A percentile compares a stretch with the other conserved stretches of the same genome.
Conservation (phyloP, 345 rosid species). For the Arabidopsis arenosa region DNA sequence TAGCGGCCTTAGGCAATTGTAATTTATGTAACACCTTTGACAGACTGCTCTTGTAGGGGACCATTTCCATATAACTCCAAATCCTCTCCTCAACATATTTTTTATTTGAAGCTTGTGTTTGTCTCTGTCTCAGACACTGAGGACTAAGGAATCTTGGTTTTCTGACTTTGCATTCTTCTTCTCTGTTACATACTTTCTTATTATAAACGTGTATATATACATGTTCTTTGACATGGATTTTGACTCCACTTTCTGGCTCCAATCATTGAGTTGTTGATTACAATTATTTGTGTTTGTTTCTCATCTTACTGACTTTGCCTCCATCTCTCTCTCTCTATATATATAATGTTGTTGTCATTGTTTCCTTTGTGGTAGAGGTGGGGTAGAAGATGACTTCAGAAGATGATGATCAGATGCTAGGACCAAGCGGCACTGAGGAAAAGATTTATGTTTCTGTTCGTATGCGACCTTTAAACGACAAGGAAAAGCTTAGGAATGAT, state of each 20-base stretch:
- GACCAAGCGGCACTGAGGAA: slow-evolving; percentile 50
- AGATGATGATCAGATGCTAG: slow-evolving; percentile 61
- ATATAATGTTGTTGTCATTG: slow-evolving; percentile 16
- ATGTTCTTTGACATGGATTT: slow-evolving; percentile 45
- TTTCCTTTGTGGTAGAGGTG: slow-evolving; percentile 11
- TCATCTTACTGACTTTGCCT: slow-evolving; percentile 7
- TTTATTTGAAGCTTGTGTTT: slow-evolving; percentile 28
- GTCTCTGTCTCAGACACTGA: slow-evolving; percentile 41
- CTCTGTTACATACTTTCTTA: slow-evolving; percentile 20
- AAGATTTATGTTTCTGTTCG: slow-evolving; percentile 84
- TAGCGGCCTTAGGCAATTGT: too few species aligned
- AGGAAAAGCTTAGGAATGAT: slow-evolving; percentile 68
- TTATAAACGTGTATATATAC: slow-evolving; percentile 27
- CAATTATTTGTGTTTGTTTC: slow-evolving; percentile 27
- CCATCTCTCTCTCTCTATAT: background rate
- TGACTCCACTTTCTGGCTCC: slow-evolving; percentile 47
- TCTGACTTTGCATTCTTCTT: slow-evolving; percentile 31
- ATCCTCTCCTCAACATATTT: too few species aligned
- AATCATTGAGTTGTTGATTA: slow-evolving; percentile 55
- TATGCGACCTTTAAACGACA: slow-evolving; percentile 78
- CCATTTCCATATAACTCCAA: too few species aligned
- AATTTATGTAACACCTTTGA: too few species aligned
- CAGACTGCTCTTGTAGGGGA: too few species aligned
- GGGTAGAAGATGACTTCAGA: slow-evolving; percentile 54
- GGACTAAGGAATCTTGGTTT: slow-evolving; percentile 18